Base-by-base conservation (phyloP, 306 rosid genomes). In the Corylus avellana region DNA sequence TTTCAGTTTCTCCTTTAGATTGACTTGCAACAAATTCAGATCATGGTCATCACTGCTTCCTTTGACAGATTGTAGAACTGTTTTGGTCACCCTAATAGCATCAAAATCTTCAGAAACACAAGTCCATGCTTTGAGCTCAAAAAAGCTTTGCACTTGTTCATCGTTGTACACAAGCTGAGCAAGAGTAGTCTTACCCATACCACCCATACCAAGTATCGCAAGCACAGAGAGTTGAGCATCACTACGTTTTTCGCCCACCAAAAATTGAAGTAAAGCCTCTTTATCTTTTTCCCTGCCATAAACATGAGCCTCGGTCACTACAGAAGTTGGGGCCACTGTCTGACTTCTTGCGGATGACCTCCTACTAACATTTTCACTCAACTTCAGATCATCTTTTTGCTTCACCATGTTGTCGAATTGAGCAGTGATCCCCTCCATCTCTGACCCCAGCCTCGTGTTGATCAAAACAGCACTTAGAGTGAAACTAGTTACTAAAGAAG, bases 221-320 rank as follows among this genome's bases (percentile, higher is more conserved):
- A 47, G 46, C 12, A 72, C 18, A 5, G 25, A 32, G 0, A 61
- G 4, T 16, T 32, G 37, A 2, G 62, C 32, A 50, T 1, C 54
- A 14, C 67, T 17, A 22, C 18, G 9, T 11, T 74, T 83, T 8
- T 18, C 20, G 0, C 20, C 54, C 7, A 68, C 39, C 17, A 85
- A 27, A 14, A 77, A 18, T 1, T 75, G 25, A 3, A 70, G 1
- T 0, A 81, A 35, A 32, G 37, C 18, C 2, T 14, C 0, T 22
- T 3, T 68, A 0, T 84, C 85, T 2, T 11, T 63, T 5, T 77
- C 82, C 44, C 85, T 77, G 42, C 82, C 85, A 70, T 57, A 50
- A 20, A 77, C 48, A 9, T 75, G 44, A 25, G 48, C 25, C 14
- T 46, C 18, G 7, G 11, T 0, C 17, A 42, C 11, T 53, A n/a